Evolutionary conservation across 805 yeast genomes (phyloP).

Genomic region (Saccharomyces eubayanus): DNA sequence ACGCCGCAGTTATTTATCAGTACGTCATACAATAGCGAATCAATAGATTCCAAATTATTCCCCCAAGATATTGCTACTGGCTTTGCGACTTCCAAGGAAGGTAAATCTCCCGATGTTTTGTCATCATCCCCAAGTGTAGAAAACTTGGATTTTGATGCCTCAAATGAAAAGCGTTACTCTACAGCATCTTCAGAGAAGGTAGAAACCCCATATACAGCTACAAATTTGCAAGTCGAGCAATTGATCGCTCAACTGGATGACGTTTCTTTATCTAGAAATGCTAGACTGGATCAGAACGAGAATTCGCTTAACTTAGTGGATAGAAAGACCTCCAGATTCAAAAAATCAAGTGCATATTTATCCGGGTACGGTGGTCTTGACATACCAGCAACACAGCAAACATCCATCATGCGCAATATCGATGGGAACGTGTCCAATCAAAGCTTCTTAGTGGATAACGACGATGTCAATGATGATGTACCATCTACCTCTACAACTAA

Average conservation of each 20-base stretch:
- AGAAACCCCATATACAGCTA: slow-evolving; percentile 8
- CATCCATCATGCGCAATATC: slow-evolving; percentile 3
- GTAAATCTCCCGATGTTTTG: not conserved
- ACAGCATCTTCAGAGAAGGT: slow-evolving; percentile 1
- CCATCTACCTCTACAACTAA: slow-evolving; percentile 4
- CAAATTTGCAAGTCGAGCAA: slow-evolving; percentile 24
- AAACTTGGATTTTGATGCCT: not conserved
- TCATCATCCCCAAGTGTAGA: not conserved
- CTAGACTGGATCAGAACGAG: slow-evolving; percentile 1
- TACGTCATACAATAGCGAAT: not conserved
- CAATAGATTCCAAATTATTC: not conserved
- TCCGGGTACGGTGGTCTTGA: slow-evolving; percentile 19
- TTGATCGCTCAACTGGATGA: slow-evolving; percentile 26
- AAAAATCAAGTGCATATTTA: slow-evolving; percentile 31
- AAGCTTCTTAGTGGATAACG: not conserved
- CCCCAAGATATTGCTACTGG: not conserved
- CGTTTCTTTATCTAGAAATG: slow-evolving; percentile 22
- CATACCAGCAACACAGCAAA: slow-evolving; percentile 3
- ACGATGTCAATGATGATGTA: not conserved
- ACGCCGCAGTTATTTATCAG: not conserved
- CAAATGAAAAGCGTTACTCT: not conserved
- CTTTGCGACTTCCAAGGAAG: not conserved
- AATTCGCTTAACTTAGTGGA: not conserved
- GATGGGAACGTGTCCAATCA: not conserved
- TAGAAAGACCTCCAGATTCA: slow-evolving; percentile 3